Base-by-base conservation (phyloP, 2,329 filamentous ascomycete species). In the Alternaria arborescens region DNA sequence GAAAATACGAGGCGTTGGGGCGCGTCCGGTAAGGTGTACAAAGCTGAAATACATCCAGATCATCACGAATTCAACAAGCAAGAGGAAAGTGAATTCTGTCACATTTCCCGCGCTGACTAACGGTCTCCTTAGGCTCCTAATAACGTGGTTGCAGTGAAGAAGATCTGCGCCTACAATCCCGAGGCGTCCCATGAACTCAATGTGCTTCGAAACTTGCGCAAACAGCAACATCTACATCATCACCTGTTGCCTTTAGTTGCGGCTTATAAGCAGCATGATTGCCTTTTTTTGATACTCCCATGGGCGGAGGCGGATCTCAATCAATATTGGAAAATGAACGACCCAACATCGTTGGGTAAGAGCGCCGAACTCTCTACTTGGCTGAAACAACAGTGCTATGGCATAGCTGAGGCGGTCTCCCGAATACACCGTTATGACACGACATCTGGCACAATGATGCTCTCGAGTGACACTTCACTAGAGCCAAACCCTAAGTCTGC, bases 221-320 rank as follows among this genome's bases (percentile, higher is more conserved):
- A 50, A 10, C 11, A 36, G 26, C 2, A 11, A 12, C 46, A 56
- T 36, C 8, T 16, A 3, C 34, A 12, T 14, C 8, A 16, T 10
- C 34, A 36, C 16, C 6, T 36, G 16, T 12, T 36, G 34, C 3
- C 11, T 3, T 36, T 36, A 5, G 11, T 36, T 10, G 34, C 34
- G 34, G 2, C 46, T 1, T 56, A 47, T n/a, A 22, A 55, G 30
- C 53, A 61, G 22, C 30, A 47, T 16, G 18, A 42, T 5, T 20
- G 26, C 14, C 24, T 61, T 10, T 40, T 46, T 36, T 14, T 61
- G 11, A 48, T 61, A 2, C 50, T 61, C 18, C 52, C 58, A 3
- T 61, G 52, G 51, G 58, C 58, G 12, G 58, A 61, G 12, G 52
- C 18, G 8, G 50, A 61, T 40, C 58, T 61, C 18, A n/a, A 46